phyloP scores from a whole-genome alignment of 2,329 filamentous ascomycete genomes.

The Aspergillus sp. region DNA sequence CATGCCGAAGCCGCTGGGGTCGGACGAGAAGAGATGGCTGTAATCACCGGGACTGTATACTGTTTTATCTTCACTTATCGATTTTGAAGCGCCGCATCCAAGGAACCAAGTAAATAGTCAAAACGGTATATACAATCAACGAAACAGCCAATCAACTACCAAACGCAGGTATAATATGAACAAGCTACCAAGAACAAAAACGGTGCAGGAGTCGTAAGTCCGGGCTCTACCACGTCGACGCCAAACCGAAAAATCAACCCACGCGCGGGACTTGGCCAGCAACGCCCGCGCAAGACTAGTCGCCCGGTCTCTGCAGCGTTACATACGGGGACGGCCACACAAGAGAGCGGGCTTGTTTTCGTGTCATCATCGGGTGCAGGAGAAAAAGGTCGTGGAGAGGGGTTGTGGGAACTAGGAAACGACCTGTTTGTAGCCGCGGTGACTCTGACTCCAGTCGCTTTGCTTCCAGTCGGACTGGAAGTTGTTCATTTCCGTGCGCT shows the following conservation, averaged over 20 bases:
- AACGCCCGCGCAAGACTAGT: not conserved
- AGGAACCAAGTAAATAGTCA: not conserved
- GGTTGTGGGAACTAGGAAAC: not conserved
- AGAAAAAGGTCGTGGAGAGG: constrained; percentile 3
- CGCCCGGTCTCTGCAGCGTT: not conserved
- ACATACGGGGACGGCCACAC: constrained; percentile 4
- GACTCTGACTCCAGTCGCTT: constrained; percentile 31
- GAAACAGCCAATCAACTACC: constrained; percentile 1
- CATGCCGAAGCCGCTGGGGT: constrained; percentile 53
- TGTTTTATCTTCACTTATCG: no score
- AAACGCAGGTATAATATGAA: constrained; percentile 10
- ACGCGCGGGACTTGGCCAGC: constrained; percentile 2
- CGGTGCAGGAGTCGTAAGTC: constrained; percentile 7
- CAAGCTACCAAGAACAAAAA: constrained; percentile 1
- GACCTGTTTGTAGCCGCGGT: constrained; percentile 30
- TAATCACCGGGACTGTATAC: not conserved
- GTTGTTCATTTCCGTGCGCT: constrained; percentile 39
- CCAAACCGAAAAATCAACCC: constrained; percentile 5
- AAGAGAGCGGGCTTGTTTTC: constrained; percentile 5
- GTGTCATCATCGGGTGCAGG: constrained; percentile 12
- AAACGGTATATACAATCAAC: constrained; percentile 18
- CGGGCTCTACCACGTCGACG: constrained; percentile 6
- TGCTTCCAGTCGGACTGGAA: constrained; percentile 40
- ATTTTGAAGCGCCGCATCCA: not conserved
- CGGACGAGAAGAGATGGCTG: constrained; percentile 34